Conservation (phyloP, 163 green algal genomes). For the Scenedesmus sp. region DNA sequence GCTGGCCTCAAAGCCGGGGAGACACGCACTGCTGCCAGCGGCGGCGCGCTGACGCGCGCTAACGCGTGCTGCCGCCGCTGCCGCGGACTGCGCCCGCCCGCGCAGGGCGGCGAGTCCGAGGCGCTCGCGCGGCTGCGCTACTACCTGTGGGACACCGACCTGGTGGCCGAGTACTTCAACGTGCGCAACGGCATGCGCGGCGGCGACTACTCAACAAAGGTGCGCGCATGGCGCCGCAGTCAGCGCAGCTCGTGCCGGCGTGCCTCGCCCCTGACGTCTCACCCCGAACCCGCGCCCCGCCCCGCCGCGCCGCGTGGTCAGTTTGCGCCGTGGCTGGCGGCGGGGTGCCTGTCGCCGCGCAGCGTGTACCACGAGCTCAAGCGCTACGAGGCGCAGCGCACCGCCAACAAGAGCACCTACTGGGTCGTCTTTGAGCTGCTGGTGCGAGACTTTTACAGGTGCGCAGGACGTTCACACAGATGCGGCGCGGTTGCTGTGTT, state of each 20-base stretch:
- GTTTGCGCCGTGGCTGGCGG: slow-evolving; percentile 77
- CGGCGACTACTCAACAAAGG: slow-evolving; percentile 94
- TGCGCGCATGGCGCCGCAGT: too few relatives aligned
- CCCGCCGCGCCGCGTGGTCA: too few relatives aligned
- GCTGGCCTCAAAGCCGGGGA: slow-evolving; percentile 3
- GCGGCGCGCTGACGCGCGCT: neutral
- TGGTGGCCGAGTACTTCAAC: slow-evolving; percentile 85
- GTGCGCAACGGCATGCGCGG: slow-evolving; percentile 94
- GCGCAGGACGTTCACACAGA: neutral
- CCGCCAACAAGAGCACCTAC: slow-evolving; percentile 77
- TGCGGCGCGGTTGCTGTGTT: neutral
- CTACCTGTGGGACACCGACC: slow-evolving; percentile 93
- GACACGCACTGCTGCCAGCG: neutral
- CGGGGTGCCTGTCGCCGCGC: slow-evolving; percentile 87
- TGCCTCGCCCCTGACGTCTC: too few relatives aligned
- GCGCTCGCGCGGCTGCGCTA: slow-evolving; percentile 88
- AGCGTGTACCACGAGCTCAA: slow-evolving; percentile 71
- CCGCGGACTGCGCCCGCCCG: too few relatives aligned
- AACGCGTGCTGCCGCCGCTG: neutral
- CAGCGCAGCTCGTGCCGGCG: too few relatives aligned
- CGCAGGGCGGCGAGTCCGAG: slow-evolving; percentile 84
- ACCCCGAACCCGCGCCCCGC: too few relatives aligned
- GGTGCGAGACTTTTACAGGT: slow-evolving; percentile 93
- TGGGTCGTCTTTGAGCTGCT: slow-evolving; percentile 92
- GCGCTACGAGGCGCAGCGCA: slow-evolving; percentile 71